Base-by-base conservation (phyloP, 108 stramenopile species). In the Skeletonema grethae region DNA sequence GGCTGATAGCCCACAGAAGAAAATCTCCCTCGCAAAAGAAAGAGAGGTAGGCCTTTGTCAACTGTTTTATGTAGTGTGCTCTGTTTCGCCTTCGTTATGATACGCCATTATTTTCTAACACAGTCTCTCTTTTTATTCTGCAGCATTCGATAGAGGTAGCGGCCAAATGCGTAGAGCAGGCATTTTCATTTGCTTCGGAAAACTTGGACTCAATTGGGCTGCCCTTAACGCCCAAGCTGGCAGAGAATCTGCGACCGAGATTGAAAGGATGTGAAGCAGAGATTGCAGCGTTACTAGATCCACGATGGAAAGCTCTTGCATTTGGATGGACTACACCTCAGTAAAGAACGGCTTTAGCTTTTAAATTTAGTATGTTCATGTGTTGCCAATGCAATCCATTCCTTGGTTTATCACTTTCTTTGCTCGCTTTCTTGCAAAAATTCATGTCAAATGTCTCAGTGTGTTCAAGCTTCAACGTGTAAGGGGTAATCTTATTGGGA, bases 221-320 rank as follows among this genome's bases (percentile, higher is more conserved):
- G n/a, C 90, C 93, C 20, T 63, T 94, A 32, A 87, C 89, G 6
- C 93, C 90, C 29, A 82, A 88, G 38, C 58, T 94, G 34, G 90
- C 90, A 12, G 90, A 94, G 73, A 87, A 82, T 35, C 78, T 94
- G 25, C 73, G 89, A 41, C 74, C 84, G 18, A 85, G 87, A 64
- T 65, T 94, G 48, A 94, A 94, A 67, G 93, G 93, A 32, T 91
- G 90, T 56, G 93, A 94, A 60, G 86, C 79, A n/a, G 93, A 94
- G 71, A 84, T 94, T 39, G 86, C 89, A 18, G 55, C 61, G 43
- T 45, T 84, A 22, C 61, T 94, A 66, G 84, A 86, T 55, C 70
- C 82, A 4, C 66, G 80, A 48, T 94, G 93, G 93, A 65, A 79
- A 34, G 79, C 72, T 48, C 55, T 91, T 53, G 77, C 84, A 13